Base-by-base conservation (phyloP, 495 filamentous ascomycete genomes). In the Daldinia loculata region DNA sequence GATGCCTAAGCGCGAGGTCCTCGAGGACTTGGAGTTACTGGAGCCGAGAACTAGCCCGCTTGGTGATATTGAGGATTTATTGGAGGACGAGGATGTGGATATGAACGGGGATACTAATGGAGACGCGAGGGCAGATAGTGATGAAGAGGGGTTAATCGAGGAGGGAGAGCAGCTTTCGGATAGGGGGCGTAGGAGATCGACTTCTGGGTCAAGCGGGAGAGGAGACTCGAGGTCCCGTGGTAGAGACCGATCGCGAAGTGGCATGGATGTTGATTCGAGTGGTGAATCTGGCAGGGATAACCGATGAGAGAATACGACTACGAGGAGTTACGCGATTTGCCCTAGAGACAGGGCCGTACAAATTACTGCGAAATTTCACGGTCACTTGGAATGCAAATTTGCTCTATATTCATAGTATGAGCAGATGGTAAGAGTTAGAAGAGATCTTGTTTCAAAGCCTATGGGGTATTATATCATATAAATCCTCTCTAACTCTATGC, bases 1-100 rank as follows among this genome's bases (percentile, higher is more conserved):
- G 84, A 84, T 99, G 81, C 91, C 94, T 9, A 89, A 87, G 61
- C 84, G 95, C 74, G 87, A 90, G 65, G 84, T 92, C 61, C 76
- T 99, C 77, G 96, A 99, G 84, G 95, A 99, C 80, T 77, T 94
- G 75, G 95, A 95, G 56, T 69, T 94, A 72, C 74, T 99, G 75
- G 96, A 98, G 70, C 89, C 92, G 69, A 87, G 95, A 63, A 85
- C 91, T 26, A 98, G 95, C 82, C 90, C 92, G 38, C 77, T 99
- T 63, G 92, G 89, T 26, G 93, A 97, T 79, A 81, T 98, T 67
- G 94, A 98, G 70, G 93, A 91, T 64, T 80, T 97, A 76, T 86
- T 97, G 61, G 86, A 88, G 43, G 87, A 88, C 4, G 85, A 84
- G 8, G 76, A 69, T 51, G 50, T 61, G 26, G 68, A 69, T 38